Evolutionary conservation across 768 basidiomycete genomes (phyloP).

Genomic region (Chalciporus piperatus): DNA sequence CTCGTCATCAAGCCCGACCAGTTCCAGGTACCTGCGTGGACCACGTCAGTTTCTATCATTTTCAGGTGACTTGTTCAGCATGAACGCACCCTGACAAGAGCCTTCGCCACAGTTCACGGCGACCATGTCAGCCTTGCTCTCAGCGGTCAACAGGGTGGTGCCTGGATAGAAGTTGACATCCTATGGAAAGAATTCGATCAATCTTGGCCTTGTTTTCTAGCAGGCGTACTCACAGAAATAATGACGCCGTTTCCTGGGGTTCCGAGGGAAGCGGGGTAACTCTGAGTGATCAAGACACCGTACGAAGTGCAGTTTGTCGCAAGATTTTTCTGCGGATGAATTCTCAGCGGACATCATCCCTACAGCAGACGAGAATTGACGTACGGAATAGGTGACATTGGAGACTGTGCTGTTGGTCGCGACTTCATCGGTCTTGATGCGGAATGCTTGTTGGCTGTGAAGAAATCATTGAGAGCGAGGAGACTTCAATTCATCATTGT

Average conservation of each 20-base stretch:
- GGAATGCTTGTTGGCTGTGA: conserved; percentile 50
- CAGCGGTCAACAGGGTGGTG: conserved; percentile 43
- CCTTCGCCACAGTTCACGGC: conserved; percentile 56
- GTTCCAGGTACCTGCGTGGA: conserved; percentile 43
- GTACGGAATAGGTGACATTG: conserved; percentile 48
- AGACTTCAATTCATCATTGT: background rate
- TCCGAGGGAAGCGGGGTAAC: conserved; percentile 52
- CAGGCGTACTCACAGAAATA: conserved; percentile 47
- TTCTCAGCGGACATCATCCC: background rate
- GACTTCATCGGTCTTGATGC: conserved; percentile 54
- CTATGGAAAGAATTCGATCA: conserved; percentile 26
- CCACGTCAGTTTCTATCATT: too few relatives aligned
- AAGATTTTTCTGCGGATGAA: conserved; percentile 45
- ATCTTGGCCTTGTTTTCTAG: background rate
- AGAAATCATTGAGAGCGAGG: background rate
- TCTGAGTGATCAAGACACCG: conserved; percentile 62
- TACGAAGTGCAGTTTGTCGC: conserved; percentile 46
- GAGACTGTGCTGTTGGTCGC: conserved; percentile 48
- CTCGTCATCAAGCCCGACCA: conserved; percentile 44
- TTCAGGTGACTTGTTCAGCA: too few relatives aligned
- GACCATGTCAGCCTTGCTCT: conserved; percentile 40
- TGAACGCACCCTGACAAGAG: conserved; percentile 35
- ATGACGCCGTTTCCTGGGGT: conserved; percentile 54
- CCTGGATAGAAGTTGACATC: conserved; percentile 46
- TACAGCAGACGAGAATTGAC: conserved; percentile 2